Conservation (phyloP, 1,284 basidiomycete species). For the Ganoderma boninense region DNA sequence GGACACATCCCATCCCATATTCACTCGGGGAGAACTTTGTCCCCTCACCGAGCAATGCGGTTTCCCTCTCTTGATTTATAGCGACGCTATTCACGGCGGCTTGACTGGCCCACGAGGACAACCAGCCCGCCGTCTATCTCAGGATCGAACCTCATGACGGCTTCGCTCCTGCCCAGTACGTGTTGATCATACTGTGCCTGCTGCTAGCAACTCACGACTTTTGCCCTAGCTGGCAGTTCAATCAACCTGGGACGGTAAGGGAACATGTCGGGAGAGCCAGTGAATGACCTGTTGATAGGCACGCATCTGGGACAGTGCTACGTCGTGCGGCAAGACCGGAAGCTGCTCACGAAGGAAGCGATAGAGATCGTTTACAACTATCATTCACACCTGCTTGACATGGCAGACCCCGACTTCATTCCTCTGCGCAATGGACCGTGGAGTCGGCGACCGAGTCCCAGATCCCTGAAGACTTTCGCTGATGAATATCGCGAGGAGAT, state of each 20-base stretch:
- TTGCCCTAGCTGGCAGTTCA: conserved; percentile 12
- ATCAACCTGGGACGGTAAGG: conserved; percentile 12
- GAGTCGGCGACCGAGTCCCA: conserved; percentile 6
- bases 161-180: conserved; percentile 28
- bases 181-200: background rate
- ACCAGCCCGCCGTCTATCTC: conserved; percentile 32
- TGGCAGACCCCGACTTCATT: conserved; percentile 1
- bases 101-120: conserved; percentile 10
- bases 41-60: conserved; percentile 24
- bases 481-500: conserved; percentile 21
- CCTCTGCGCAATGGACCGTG: background rate
- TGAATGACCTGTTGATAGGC: background rate
- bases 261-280: background rate
- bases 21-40: conserved; percentile 28
- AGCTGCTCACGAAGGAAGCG: conserved; percentile 28
- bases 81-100: conserved; percentile 16
- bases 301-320: conserved; percentile 22
- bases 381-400: conserved; percentile 18
- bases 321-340: conserved; percentile 26
- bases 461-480: conserved; percentile 18
- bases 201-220: background rate
- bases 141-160: conserved; percentile 27
- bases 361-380: conserved; percentile 31
- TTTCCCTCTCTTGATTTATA: conserved; percentile 26
- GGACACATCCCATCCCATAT: conserved; percentile 21